These are phyloP conservation scores for Amphicarpaea edgeworthii DNA, from an alignment of 306 rosid genomes.

Conservation along the genomic window DNA sequence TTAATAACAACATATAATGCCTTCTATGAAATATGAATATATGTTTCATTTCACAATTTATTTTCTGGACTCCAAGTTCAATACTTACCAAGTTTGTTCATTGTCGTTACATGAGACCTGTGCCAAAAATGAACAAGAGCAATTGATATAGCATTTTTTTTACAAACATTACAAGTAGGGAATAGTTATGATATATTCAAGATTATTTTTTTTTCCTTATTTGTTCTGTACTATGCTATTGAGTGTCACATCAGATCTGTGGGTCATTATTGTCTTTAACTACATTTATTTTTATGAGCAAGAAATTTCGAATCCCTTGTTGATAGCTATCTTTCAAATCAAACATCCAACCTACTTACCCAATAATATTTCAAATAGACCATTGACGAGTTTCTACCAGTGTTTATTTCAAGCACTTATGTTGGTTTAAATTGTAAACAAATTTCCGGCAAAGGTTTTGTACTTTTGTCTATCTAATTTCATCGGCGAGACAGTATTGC, in stretches of 20 bases:
- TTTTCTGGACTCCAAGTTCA: neutral
- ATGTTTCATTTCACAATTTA: neutral
- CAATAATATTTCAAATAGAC: neutral
- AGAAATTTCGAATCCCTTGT: neutral
- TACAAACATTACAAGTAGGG: neutral
- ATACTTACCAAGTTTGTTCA: neutral
- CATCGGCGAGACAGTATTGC: neutral
- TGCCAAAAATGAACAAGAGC: neutral
- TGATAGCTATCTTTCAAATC: neutral
- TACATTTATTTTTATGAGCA: neutral
- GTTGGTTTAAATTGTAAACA: constrained; percentile 7
- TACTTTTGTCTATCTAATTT: constrained; percentile 6
- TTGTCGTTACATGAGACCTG: neutral
- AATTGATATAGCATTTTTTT: neutral
- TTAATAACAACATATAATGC: neutral
- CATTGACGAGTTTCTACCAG: neutral
- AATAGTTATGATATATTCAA: constrained; percentile 1
- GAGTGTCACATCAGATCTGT: constrained; percentile 24
- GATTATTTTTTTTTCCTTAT: neutral
- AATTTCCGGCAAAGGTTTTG: neutral
- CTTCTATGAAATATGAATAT: neutral
- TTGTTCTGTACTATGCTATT: neutral
- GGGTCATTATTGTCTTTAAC: constrained; percentile 10
- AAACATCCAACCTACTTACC: constrained; percentile 19
- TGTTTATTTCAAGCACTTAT: neutral